Base-by-base conservation (phyloP, 768 basidiomycete genomes). In the Leucosporidium yakuticum region DNA sequence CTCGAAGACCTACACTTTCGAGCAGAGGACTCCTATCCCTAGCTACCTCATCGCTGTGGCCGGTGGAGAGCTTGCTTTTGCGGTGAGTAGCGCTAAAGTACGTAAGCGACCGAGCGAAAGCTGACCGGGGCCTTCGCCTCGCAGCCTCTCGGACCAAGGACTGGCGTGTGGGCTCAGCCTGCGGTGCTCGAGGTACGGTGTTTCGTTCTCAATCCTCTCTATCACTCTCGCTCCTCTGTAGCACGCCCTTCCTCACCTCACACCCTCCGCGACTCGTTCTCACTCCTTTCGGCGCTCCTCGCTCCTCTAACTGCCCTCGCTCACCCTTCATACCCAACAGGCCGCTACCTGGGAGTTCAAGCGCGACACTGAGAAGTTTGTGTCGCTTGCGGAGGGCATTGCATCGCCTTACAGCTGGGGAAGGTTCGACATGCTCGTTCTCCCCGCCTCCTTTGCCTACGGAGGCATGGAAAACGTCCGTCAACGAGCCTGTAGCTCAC, bases 11-110 rank as follows among this genome's bases (percentile, higher is more conserved):
- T 72, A 69, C 68, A 47, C 51, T 15, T 63, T 60, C 68, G 20
- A 71, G 14, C 74, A 98, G 90, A 85, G 84, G 9, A 84, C 90
- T 25, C 85, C 89, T 6, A 92, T 97, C 66, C 90, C 95, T 1
- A 86, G 88, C 1, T 97, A 98, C 77, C 81, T 97, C n/a, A 83
- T 97, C 59, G 95, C 95, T 4, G 87, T 97, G 62, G 94, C 94
- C 0, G 83, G 85, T 0, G 94, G 93, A 1, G 88, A 95, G 76
- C 79, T 96, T 4, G 83, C 81, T 27, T 94, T 93, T 61, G 34
- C 57, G 2, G 23, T 32, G 19, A n/a, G 31, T 39, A 20, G 4
- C 2, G 31, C n/a, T 5, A n/a, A n/a, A n/a, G n/a, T n/a, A 2
- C 14, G 17, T 11, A 12, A 21, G 55, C 4, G 55, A 7, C 17